Evolutionary conservation across 768 basidiomycete genomes (phyloP).

Genomic region (Leccinum barrowsii): DNA sequence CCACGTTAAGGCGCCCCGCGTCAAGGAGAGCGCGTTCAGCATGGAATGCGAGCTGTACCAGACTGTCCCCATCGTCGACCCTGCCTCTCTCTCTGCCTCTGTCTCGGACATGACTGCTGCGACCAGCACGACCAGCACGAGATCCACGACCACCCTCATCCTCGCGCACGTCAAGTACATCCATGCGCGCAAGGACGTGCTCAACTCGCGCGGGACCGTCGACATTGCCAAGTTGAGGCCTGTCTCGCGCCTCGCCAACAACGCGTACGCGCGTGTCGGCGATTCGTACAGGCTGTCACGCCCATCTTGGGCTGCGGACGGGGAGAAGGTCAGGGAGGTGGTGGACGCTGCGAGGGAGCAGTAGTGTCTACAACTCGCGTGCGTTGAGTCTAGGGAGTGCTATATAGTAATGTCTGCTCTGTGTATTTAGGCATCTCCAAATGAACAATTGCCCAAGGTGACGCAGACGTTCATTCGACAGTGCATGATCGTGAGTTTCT

Average conservation of each 20-base stretch:
- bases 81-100: neutral
- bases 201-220: neutral
- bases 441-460: constrained; percentile 62
- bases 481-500: constrained; percentile 71
- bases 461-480: constrained; percentile 89
- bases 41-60: constrained; percentile 45
- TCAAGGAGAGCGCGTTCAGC: constrained; percentile 37
- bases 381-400: too few species aligned
- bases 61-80: neutral
- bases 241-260: neutral
- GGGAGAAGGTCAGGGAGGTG: neutral
- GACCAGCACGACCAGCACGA: neutral
- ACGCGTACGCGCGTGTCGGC: neutral
- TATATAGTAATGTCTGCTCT: too few species aligned
- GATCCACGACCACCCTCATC: neutral
- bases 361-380: too few species aligned
- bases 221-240: neutral
- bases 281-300: neutral
- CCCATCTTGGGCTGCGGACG: neutral
- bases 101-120: neutral
- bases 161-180: neutral
- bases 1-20: constrained; percentile 21
- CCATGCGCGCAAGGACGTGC: neutral
- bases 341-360: neutral
- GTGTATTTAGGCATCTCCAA: too few species aligned